phyloP scores from a whole-genome alignment of 139 green algal species.

The Astrephomene gubernaculifera region DNA sequence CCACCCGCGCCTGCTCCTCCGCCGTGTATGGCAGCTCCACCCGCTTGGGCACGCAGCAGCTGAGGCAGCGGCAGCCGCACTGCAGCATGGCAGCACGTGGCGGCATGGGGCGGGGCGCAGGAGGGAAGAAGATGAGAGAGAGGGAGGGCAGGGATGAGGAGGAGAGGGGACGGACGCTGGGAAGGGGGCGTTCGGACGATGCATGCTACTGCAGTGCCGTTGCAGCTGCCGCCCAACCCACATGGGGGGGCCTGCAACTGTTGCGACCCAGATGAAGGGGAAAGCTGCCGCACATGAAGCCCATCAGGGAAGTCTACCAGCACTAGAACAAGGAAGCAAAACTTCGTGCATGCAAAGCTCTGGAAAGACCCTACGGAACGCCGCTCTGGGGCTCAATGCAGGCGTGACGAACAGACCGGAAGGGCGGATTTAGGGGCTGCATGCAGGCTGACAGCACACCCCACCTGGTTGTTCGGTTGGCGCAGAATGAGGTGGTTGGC shows the following conservation, averaged over 20 bases:
- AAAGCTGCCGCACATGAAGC: not conserved
- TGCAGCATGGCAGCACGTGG: conserved; percentile 24
- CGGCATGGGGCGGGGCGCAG: not conserved
- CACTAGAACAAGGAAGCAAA: not conserved
- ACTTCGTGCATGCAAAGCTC: not conserved
- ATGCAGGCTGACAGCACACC: too few relatives aligned
- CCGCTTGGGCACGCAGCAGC: conserved; percentile 59
- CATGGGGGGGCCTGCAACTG: not conserved
- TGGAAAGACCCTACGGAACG: not conserved
- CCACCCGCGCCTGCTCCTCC: conserved; percentile 1
- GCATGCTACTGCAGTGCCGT: not conserved
- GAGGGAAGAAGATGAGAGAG: not conserved
- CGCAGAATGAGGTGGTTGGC: conserved; percentile 59
- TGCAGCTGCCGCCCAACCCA: not conserved
- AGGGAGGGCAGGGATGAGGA: not conserved
- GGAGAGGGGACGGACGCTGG: not conserved
- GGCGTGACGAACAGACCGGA: not conserved
- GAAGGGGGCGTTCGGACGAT: not conserved
- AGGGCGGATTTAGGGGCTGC: too few relatives aligned
- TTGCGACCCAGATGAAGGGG: too few relatives aligned
- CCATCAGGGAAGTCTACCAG: not conserved
- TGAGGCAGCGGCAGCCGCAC: conserved; percentile 78
- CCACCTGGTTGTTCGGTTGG: conserved; percentile 52
- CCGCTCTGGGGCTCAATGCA: not conserved
- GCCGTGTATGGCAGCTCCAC: not conserved